Percentiles rank a stretch among this genome's conserved stretches.
Evolutionary conservation across 768 basidiomycete species (phyloP).

Genomic region (Kwoniella shandongensis): DNA sequence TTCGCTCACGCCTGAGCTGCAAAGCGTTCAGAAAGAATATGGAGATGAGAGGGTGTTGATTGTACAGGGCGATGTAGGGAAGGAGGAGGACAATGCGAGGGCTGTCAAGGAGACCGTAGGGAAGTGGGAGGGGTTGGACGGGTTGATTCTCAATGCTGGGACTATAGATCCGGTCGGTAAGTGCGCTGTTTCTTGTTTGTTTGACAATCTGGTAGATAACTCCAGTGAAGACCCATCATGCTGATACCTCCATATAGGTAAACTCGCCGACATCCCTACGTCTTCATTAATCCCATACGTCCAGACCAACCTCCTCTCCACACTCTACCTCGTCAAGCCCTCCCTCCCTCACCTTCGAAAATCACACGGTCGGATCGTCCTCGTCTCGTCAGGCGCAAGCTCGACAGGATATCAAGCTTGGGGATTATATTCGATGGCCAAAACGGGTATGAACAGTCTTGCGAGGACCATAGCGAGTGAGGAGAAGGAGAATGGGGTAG

Average conservation of each 20-base stretch:
- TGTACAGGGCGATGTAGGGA: constrained; percentile 63
- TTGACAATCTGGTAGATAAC: constrained; percentile 27
- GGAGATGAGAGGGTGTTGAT: constrained; percentile 30
- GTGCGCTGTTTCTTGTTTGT: constrained; percentile 56
- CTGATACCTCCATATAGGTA: constrained; percentile 15
- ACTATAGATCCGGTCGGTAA: constrained; percentile 67
- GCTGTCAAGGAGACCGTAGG: constrained; percentile 62
- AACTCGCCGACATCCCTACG: constrained; percentile 30
- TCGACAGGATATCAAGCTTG: constrained; percentile 67
- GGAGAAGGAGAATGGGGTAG: constrained; percentile 64
- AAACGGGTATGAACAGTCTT: constrained; percentile 86
- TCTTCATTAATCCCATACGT: constrained; percentile 56
- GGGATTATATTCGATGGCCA: constrained; percentile 69
- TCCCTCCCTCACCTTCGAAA: constrained; percentile 69
- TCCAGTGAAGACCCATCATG: not conserved
- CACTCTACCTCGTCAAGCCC: constrained; percentile 67
- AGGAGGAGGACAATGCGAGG: constrained; percentile 40
- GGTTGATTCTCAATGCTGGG: constrained; percentile 81
- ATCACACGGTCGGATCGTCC: constrained; percentile 63
- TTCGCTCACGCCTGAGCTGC: constrained; percentile 65
- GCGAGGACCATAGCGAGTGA: constrained; percentile 82
- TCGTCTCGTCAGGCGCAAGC: constrained; percentile 84
- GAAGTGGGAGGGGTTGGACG: constrained; percentile 68
- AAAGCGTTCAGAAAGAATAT: constrained; percentile 40
- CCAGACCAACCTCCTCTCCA: constrained; percentile 84